Evolutionary conservation across 2,329 filamentous ascomycete genomes (phyloP).

Genomic region (Microdochium paspali): DNA sequence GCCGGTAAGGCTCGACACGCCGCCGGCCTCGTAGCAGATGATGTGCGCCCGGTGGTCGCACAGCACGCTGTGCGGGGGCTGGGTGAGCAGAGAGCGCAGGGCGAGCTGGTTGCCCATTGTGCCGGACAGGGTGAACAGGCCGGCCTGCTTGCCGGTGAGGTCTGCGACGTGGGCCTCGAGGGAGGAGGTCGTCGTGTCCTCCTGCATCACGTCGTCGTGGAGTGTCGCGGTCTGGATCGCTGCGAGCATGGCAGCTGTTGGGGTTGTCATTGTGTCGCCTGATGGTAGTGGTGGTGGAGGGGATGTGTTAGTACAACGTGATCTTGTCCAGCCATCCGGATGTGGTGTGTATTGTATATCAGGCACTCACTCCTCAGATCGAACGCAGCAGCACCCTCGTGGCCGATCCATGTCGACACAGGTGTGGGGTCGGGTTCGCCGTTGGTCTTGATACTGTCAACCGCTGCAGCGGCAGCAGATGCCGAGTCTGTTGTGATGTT

Average conservation of each 20-base stretch:
- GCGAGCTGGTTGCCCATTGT: constrained; percentile 79
- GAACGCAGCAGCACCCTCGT: constrained; percentile 18
- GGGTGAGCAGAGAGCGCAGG: constrained; percentile 58
- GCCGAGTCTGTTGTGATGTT: not conserved
- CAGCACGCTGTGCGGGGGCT: constrained; percentile 62
- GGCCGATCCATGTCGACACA: constrained; percentile 16
- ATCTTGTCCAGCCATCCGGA: too few species aligned
- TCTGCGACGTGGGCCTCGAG: constrained; percentile 58
- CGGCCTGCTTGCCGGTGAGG: constrained; percentile 57
- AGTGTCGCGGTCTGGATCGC: constrained; percentile 61
- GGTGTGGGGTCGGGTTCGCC: constrained; percentile 2
- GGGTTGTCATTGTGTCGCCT: constrained; percentile 62
- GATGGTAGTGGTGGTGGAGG: not conserved
- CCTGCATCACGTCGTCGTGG: constrained; percentile 67
- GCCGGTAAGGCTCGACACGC: constrained; percentile 52
- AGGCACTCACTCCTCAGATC: constrained; percentile 18
- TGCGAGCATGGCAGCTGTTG: constrained; percentile 59
- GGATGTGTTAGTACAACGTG: not conserved
- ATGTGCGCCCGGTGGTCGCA: constrained; percentile 63
- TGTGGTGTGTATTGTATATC: too few species aligned
- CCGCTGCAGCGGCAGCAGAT: not conserved
- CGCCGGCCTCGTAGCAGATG: constrained; percentile 46
- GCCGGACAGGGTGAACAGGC: constrained; percentile 64
- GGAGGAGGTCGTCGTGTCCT: constrained; percentile 59
- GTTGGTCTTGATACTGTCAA: constrained; percentile 1